A percentile compares a stretch with the other conserved stretches of the same genome.
phyloP scores from a whole-genome alignment of 2,329 filamentous ascomycete species.

The Diaporthe vexans region DNA sequence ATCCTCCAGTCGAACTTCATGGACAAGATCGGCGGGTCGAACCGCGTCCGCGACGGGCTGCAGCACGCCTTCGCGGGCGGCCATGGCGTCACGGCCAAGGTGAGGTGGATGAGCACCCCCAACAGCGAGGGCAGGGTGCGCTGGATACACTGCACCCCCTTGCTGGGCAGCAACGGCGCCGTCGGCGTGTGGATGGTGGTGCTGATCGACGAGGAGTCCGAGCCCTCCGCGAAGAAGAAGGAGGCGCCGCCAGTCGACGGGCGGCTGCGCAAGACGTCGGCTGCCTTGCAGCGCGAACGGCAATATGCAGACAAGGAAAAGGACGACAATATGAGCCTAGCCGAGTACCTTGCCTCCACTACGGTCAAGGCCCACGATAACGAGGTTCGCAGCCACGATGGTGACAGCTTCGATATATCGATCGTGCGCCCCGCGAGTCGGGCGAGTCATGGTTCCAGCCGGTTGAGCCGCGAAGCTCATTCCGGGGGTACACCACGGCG shows the following conservation, averaged over 20 bases:
- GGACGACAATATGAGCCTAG: conserved; percentile 14
- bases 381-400: not conserved
- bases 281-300: conserved; percentile 4
- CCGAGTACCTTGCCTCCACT: conserved; percentile 30
- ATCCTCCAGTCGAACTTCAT: conserved; percentile 74
- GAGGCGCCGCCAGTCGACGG: not conserved
- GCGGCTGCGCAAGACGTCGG: conserved; percentile 3
- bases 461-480: not conserved
- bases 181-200: conserved; percentile 86
- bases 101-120: conserved; percentile 71
- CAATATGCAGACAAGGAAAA: not conserved
- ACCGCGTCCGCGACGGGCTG: conserved; percentile 62
- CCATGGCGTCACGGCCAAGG: conserved; percentile 80
- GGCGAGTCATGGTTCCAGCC: conserved; percentile 4
- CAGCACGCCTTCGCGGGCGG: conserved; percentile 74
- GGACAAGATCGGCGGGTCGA: conserved; percentile 65
- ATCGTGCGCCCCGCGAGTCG: conserved; percentile 24
- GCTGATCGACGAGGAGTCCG: conserved; percentile 74
- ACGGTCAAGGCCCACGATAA: not conserved
- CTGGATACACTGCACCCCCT: conserved; percentile 84
- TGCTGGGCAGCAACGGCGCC: conserved; percentile 74
- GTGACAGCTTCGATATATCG: conserved; percentile 7
- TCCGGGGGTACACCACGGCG: conserved; percentile 11
- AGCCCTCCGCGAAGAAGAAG: not conserved
- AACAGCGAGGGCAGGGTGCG: conserved; percentile 69